A percentile compares a stretch with the other conserved stretches of the same genome.
phyloP scores from a whole-genome alignment of 768 basidiomycete species.

The Pleurotus ostreatus region DNA sequence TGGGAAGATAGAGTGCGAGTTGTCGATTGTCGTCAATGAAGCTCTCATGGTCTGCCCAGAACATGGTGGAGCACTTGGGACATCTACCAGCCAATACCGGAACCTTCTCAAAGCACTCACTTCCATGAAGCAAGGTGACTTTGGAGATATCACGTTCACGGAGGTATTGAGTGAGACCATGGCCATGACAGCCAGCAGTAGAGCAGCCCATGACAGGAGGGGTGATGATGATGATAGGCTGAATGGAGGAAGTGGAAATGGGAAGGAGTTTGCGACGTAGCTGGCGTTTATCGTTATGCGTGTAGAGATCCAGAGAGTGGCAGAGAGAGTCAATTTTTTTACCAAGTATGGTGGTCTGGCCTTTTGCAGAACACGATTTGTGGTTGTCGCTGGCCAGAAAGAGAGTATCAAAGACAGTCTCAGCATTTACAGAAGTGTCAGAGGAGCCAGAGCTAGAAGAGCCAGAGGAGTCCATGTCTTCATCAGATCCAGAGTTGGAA shows the following conservation, averaged over 20 bases:
- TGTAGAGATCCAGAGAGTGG: background rate
- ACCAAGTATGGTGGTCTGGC: background rate
- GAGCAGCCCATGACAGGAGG: conserved; percentile 2
- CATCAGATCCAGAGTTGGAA: background rate
- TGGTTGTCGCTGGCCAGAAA: too few relatives aligned
- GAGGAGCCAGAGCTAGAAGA: background rate
- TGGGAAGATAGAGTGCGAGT: conserved; percentile 8
- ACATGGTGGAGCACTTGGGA: conserved; percentile 11
- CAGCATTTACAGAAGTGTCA: too few relatives aligned
- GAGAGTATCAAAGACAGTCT: too few relatives aligned
- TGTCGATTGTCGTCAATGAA: background rate
- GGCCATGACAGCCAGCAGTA: background rate
- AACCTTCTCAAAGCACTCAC: conserved; percentile 4
- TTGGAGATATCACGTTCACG: conserved; percentile 8
- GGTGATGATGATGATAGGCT: background rate
- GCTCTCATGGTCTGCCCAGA: conserved; percentile 18
- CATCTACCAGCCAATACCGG: conserved; percentile 15
- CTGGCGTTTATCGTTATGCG: background rate
- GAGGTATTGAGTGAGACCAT: background rate
- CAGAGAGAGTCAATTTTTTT: background rate
- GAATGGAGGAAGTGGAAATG: background rate
- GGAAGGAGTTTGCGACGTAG: background rate
- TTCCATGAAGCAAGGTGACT: conserved; percentile 13
- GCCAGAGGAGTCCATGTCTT: background rate
- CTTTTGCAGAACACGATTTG: too few relatives aligned